A percentile compares a stretch with the other conserved stretches of the same genome.
phyloP scores from a whole-genome alignment of 2,329 filamentous ascomycete species.

The Lasiodiplodia gonubiensis region DNA sequence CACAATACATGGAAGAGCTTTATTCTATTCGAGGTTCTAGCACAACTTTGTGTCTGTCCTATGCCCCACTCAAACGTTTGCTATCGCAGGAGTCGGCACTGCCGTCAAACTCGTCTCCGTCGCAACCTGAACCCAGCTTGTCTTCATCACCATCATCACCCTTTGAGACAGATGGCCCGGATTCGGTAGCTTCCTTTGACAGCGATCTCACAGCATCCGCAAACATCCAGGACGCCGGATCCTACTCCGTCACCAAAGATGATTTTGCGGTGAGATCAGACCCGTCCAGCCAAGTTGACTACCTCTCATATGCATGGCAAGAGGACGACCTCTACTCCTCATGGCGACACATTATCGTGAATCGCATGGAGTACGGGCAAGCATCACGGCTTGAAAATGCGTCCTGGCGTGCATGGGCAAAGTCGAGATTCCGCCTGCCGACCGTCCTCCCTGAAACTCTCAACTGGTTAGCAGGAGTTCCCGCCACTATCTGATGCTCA shows the following conservation, averaged over 20 bases:
- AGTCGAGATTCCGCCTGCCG: conserved; percentile 82
- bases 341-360: conserved; percentile 89
- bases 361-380: conserved; percentile 79
- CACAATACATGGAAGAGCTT: no score
- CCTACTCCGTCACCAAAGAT: conserved; percentile 67
- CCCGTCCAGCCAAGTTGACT: conserved; percentile 91
- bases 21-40: no score
- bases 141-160: neutral
- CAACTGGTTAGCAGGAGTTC: conserved; percentile 75
- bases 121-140: neutral
- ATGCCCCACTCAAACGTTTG: no score
- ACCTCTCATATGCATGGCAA: conserved; percentile 91
- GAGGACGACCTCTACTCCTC: conserved; percentile 98
- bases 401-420: conserved; percentile 96
- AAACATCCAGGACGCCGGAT: conserved; percentile 58
- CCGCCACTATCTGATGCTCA: neutral
- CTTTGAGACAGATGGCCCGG: conserved; percentile 37
- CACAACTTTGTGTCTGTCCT: no score
- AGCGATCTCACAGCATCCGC: conserved; percentile 55
- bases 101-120: neutral
- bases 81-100: no score
- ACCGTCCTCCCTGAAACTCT: conserved; percentile 90
- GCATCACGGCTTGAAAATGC: conserved; percentile 88
- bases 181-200: conserved; percentile 58
- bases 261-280: conserved; percentile 76